phyloP scores from a whole-genome alignment of 495 filamentous ascomycete species.

The Neurospora discreta region DNA sequence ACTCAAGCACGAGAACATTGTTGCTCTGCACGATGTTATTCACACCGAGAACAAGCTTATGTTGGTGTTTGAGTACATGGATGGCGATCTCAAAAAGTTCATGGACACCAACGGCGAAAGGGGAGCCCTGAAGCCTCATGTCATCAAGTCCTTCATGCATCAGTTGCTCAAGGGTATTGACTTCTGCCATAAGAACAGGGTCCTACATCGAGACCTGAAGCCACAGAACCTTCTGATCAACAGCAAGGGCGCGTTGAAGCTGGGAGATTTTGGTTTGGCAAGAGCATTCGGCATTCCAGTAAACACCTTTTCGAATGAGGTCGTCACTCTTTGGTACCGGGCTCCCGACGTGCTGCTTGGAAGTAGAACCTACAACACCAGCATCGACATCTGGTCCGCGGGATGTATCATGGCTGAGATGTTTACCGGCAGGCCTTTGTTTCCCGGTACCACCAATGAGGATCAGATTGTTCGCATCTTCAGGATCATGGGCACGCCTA shows the following conservation, averaged over 20 bases:
- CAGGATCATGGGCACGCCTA: slow-evolving; percentile 92
- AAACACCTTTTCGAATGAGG: slow-evolving; percentile 97
- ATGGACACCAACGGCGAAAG: slow-evolving; percentile 86
- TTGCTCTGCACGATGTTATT: slow-evolving; percentile 95
- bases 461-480: slow-evolving; percentile 94
- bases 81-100: slow-evolving; percentile 97
- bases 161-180: slow-evolving; percentile 89
- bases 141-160: slow-evolving; percentile 97
- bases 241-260: slow-evolving; percentile 77
- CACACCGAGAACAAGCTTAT: slow-evolving; percentile 99
- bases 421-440: slow-evolving; percentile 86
- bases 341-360: slow-evolving; percentile 89
- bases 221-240: slow-evolving; percentile 95
- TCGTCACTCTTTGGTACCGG: slow-evolving; percentile 94
- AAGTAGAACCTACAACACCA: slow-evolving; percentile 87
- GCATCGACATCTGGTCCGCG: slow-evolving; percentile 96
- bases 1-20: slow-evolving; percentile 95
- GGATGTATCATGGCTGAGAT: slow-evolving; percentile 99
- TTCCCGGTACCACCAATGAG: slow-evolving; percentile 92
- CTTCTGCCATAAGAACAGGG: slow-evolving; percentile 93
- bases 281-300: slow-evolving; percentile 93
- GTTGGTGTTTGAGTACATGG: slow-evolving; percentile 98
- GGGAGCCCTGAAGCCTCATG: slow-evolving; percentile 68
- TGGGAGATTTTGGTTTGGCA: slow-evolving; percentile 91
- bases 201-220: slow-evolving; percentile 92